Evolutionary conservation across 768 basidiomycete genomes (phyloP).

Genomic region (Suillus spraguei): DNA sequence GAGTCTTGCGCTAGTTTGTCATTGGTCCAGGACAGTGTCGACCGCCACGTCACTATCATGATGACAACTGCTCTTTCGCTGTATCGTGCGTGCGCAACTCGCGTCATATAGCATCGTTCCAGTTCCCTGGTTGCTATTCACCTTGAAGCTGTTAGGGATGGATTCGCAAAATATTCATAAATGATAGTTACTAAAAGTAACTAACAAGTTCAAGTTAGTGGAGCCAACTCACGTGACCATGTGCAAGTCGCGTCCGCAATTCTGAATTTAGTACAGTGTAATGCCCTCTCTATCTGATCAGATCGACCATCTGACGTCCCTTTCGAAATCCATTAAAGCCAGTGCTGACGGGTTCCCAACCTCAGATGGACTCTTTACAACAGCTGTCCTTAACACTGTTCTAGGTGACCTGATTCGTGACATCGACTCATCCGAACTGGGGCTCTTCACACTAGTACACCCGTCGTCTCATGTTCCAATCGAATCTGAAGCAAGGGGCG

Average conservation of each 20-base stretch:
- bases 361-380: conserved; percentile 49
- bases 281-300: conserved; percentile 67
- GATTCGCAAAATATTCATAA: too few species aligned
- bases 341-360: conserved; percentile 21
- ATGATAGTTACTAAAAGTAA: too few species aligned
- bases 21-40: too few species aligned
- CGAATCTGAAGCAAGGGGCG: conserved; percentile 37
- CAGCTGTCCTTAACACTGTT: conserved; percentile 60
- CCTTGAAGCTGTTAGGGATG: conserved; percentile 26
- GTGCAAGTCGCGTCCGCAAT: background rate
- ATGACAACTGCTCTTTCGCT: too few species aligned
- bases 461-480: conserved; percentile 27
- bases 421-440: conserved; percentile 75
- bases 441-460: conserved; percentile 66
- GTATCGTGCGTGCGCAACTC: too few species aligned
- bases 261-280: background rate
- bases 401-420: conserved; percentile 82
- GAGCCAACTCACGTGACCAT: conserved; percentile 13
- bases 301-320: conserved; percentile 62
- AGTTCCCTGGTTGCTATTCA: background rate
- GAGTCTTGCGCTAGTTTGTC: too few species aligned
- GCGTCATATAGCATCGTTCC: too few species aligned
- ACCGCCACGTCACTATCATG: too few species aligned
- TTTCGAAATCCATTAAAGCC: conserved; percentile 52
- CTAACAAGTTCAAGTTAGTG: too few species aligned